Base-by-base conservation (phyloP, 805 yeast species). In the Pichia nakasei region DNA sequence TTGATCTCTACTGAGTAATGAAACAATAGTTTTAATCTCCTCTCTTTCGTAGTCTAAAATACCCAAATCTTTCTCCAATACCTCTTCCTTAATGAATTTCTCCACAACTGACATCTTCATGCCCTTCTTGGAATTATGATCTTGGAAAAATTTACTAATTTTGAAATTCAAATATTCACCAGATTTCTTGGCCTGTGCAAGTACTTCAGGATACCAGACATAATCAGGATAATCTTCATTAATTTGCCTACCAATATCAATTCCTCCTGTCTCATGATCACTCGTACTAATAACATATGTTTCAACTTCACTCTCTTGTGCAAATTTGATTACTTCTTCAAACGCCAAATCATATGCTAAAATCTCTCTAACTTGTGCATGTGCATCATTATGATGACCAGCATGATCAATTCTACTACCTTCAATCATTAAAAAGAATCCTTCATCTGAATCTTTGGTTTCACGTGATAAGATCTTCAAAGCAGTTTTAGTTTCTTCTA, bases 211-310 rank as follows among this genome's bases (percentile, higher is more conserved):
- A 54, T 72, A 76, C 96, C 96, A 89, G 46, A 78, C 57, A 57
- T 88, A 88, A 46, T 87, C 95, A 2, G 97, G 97, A 60, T 88
- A 87, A 1, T 59, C 58, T 4, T 69, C 60, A 5, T 78, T 58
- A 33, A 84, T 62, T 67, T 89, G 96, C 64, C 89, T 77, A 0
- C 95, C 87, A 38, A 85, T 75, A n/a, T 84, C 83, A 50, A 89
- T 70, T 0, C 97, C 97, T 49, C 97, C 97, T 22, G 97, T 89
- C 61, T 89, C 97, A 67, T 89, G 97, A 61, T 89, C 97, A 21
- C 94, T 82, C 2, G 96, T 87, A 22, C 91, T 78, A 35, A 89
- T 69, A 35, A 86, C 73, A 37, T 83, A 68, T 3, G 96, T 86
- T 53, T 87, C 96, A 12, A 75, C 78, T 41, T 83, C 86, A 2